Evolutionary conservation across 1,139 yeast genomes (phyloP).

Genomic region (Candida labiduridarum): DNA sequence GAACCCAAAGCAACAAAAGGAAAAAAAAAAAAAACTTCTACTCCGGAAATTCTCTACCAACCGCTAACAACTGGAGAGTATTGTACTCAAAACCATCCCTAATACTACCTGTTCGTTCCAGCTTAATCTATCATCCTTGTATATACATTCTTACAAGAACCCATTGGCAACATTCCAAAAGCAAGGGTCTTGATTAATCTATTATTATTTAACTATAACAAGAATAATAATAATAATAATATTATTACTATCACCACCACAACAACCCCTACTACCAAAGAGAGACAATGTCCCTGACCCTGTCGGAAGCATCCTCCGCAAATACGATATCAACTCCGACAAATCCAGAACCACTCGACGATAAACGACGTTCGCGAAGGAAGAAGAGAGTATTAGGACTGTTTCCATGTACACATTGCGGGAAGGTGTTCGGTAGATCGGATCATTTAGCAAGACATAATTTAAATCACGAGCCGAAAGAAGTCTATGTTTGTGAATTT

Average conservation of each 20-base stretch:
- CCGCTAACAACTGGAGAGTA: no score
- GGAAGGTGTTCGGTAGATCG: slow-evolving; percentile 43
- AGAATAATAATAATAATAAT: not conserved
- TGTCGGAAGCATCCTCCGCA: not conserved
- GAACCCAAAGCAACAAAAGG: not conserved
- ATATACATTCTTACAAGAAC: not conserved
- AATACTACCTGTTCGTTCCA: no score
- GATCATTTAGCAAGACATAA: slow-evolving; percentile 48
- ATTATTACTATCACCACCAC: not conserved
- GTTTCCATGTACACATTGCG: slow-evolving; percentile 32
- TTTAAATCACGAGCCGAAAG: slow-evolving; percentile 42
- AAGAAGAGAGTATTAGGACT: slow-evolving; percentile 21
- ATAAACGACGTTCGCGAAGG: slow-evolving; percentile 5
- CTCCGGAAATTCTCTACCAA: not conserved
- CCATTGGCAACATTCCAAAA: not conserved
- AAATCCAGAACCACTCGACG: not conserved
- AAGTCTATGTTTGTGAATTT: slow-evolving; percentile 34
- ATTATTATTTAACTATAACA: not conserved
- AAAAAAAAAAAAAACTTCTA: not conserved
- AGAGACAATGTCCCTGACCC: not conserved
- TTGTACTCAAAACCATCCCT: no score
- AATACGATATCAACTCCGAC: not conserved
- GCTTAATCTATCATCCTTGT: no score
- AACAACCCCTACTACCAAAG: not conserved
- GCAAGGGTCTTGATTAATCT: not conserved